Evolutionary conservation across 1,284 basidiomycete species (phyloP), one percentile per base, ranked within the genome.

Genomic region (Gomphus bonarii): DNA sequence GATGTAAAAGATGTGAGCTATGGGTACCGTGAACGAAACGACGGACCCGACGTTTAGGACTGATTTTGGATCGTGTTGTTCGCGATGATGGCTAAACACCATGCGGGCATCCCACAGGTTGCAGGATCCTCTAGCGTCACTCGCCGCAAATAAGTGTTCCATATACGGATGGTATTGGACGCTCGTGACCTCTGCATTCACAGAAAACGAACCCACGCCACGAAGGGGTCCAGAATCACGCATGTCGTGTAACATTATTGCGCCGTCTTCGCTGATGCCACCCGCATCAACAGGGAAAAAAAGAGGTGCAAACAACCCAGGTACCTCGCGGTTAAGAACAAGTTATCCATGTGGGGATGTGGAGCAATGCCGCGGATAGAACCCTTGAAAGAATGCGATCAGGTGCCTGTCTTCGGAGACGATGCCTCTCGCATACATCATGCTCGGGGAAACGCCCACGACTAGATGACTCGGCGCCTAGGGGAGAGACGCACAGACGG

Each of bases 81-180:
- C 73, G 16, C 40, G 40, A 9, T 42, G 40, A 9, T 18, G 40
- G n/a, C 81, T 82, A 67, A 88, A 89, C 0, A 83, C 78, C 80
- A 86, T 88, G n/a, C 87, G 74, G n/a, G 72, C 70, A 65, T 90
- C 87, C n/a, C 84, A 76, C 57, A 90, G 75, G 61, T 75, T 80
- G 1, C 88, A 78, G 20, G 70, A 67, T 1, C 84, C 84, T 9
- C 65, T 67, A 10, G 66, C 71, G 59, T 87, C 82, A 52, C 81
- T 77, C 3, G 81, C 85, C 2, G 77, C 76, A 60, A 91, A 89
- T 43, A 87, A 65, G 61, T 86, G 74, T 48, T 80, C 78, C 72
- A 81, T 79, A 36, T 61, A 65, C 10, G 84, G 87, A 67, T 86
- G 85, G 61, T 75, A 83, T 61, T 79, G 75, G 9, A 81, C 78